Evolutionary conservation across 805 yeast genomes (phyloP).

Genomic region (Yueomyces sinensis): DNA sequence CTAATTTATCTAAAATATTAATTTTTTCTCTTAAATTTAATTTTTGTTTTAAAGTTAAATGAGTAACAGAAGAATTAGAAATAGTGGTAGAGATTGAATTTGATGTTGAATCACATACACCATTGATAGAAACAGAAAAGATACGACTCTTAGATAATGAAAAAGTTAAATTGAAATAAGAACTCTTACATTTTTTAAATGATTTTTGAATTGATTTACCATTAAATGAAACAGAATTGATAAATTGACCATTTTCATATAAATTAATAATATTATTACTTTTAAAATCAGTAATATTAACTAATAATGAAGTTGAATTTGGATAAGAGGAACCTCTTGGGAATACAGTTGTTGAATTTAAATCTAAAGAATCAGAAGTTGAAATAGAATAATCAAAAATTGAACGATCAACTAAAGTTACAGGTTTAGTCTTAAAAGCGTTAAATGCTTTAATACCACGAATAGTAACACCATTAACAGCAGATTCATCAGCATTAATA

Average conservation of each 20-base stretch:
- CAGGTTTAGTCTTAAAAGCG: slow-evolving; percentile 44
- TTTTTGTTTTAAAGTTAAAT: slow-evolving; percentile 37
- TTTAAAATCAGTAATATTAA: slow-evolving; percentile 22
- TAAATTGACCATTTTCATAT: slow-evolving; percentile 11
- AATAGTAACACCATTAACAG: slow-evolving; percentile 79
- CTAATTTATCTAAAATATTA: slow-evolving; percentile 41
- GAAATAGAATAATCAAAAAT: slow-evolving; percentile 34
- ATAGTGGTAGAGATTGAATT: neutral
- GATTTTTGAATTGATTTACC: slow-evolving; percentile 18
- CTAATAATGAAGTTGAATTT: slow-evolving; percentile 16
- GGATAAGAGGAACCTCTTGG: slow-evolving; percentile 31
- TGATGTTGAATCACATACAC: slow-evolving; percentile 25
- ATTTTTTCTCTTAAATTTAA: slow-evolving; percentile 35
- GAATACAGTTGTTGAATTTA: slow-evolving; percentile 28
- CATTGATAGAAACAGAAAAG: slow-evolving; percentile 31
- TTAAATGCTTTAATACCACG: slow-evolving; percentile 68
- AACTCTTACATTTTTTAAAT: slow-evolving; percentile 26
- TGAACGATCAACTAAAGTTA: slow-evolving; percentile 45
- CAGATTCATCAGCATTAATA: slow-evolving; percentile 93
- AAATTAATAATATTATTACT: slow-evolving; percentile 24
- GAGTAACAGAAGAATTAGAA: slow-evolving; percentile 11
- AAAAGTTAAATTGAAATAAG: slow-evolving; percentile 29
- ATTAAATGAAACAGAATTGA: slow-evolving; percentile 8
- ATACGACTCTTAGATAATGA: slow-evolving; percentile 36
- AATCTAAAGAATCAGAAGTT: slow-evolving; percentile 17